phyloP scores from a whole-genome alignment of 2,329 filamentous ascomycete species.

The Biscogniauxia marginata region DNA sequence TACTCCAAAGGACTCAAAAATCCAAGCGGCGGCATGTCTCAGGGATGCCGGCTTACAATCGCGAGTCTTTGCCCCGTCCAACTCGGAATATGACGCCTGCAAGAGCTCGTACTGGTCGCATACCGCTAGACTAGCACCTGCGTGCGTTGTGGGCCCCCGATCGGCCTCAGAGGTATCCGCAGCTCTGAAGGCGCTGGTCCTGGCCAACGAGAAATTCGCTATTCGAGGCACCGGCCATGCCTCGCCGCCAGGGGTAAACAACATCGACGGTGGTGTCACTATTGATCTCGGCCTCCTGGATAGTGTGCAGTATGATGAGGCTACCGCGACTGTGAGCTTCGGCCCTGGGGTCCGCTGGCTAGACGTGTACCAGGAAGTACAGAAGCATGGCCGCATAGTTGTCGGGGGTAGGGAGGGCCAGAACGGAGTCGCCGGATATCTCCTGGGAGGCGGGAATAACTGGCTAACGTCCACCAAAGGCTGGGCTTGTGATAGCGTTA shows the following conservation, averaged over 20 bases:
- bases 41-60: background rate
- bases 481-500: slow-evolving; percentile 43
- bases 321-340: slow-evolving; percentile 28
- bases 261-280: slow-evolving; percentile 38
- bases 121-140: background rate
- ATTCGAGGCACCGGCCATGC: slow-evolving; percentile 45
- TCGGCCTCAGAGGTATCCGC: background rate
- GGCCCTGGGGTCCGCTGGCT: slow-evolving; percentile 26
- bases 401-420: slow-evolving; percentile 20
- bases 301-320: slow-evolving; percentile 21
- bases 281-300: slow-evolving; percentile 27
- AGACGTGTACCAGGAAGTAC: slow-evolving; percentile 18
- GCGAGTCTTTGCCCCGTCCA: background rate
- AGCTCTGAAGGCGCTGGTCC: background rate
- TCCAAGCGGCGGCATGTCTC: background rate
- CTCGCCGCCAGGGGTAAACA: slow-evolving; percentile 40
- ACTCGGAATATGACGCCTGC: background rate
- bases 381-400: slow-evolving; percentile 14
- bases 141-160: background rate
- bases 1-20: background rate
- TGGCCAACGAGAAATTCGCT: slow-evolving; percentile 22
- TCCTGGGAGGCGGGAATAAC: slow-evolving; percentile 16
- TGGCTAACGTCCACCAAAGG: slow-evolving; percentile 26
- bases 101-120: background rate
- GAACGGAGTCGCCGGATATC: slow-evolving; percentile 24